Conservation (phyloP, 129 eudicot species). For the Deinandra increscens region DNA sequence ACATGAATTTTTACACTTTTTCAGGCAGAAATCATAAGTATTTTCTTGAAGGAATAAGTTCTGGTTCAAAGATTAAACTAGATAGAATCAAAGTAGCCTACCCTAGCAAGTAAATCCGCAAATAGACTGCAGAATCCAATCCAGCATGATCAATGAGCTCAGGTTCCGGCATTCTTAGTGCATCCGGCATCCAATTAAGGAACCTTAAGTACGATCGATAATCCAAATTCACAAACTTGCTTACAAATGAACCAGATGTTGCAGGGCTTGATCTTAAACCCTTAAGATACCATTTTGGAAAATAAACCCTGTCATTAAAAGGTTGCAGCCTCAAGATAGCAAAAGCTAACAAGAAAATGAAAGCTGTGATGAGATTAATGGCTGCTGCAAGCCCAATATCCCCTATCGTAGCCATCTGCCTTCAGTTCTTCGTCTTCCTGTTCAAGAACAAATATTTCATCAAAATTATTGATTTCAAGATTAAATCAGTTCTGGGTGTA, state of each 20-base stretch:
- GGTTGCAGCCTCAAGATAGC: conserved; percentile 82
- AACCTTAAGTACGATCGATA: conserved; percentile 60
- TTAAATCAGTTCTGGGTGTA: not conserved
- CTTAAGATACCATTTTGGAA: conserved; percentile 87
- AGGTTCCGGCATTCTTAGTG: conserved; percentile 83
- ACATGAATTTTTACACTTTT: too few relatives aligned
- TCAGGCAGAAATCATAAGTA: too few relatives aligned
- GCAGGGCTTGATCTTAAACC: conserved; percentile 76
- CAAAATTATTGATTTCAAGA: not conserved
- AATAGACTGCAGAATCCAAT: conserved; percentile 87
- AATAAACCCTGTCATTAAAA: conserved; percentile 75
- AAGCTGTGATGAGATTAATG: conserved; percentile 62
- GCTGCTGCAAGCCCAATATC: conserved; percentile 87
- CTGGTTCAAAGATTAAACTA: not conserved
- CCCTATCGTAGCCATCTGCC: conserved; percentile 67
- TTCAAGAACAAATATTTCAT: not conserved
- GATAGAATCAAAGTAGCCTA: conserved; percentile 28
- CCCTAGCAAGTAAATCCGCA: conserved; percentile 92
- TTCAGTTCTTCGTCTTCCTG: conserved; percentile 31
- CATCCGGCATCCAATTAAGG: conserved; percentile 89
- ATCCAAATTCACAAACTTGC: conserved; percentile 77
- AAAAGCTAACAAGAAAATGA: conserved; percentile 72
- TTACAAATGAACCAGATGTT: conserved; percentile 55
- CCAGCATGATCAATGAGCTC: conserved; percentile 95
- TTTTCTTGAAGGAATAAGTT: too few relatives aligned